These are phyloP conservation scores for Mortierella sp. DNA, from an alignment of 371 early-diverging fungal genomes.

Conservation along the genomic window DNA sequence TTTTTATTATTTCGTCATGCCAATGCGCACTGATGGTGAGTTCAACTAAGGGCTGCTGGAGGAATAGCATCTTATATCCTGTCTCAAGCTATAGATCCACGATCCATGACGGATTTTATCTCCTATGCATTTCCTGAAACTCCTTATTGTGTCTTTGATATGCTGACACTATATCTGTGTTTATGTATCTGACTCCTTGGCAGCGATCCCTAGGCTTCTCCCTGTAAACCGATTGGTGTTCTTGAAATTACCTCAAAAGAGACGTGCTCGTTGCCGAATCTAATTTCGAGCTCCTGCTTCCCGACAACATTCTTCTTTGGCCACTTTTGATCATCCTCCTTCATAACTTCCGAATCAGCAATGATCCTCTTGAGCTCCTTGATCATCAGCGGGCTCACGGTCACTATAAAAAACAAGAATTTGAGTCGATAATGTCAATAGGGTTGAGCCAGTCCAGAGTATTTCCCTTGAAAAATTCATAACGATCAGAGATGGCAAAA, in stretches of 20 bases:
- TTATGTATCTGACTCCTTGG: too few species aligned
- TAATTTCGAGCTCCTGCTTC: conserved; percentile 94
- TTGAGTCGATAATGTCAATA: not conserved
- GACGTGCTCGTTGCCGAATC: conserved; percentile 90
- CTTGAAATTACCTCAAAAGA: conserved; percentile 84
- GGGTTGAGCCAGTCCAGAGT: not conserved
- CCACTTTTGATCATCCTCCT: conserved; percentile 95
- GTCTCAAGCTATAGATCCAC: not conserved
- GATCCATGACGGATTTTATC: not conserved
- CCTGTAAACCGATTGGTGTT: too few species aligned
- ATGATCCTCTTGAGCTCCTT: conserved; percentile 92
- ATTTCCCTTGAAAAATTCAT: not conserved
- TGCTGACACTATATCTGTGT: too few species aligned
- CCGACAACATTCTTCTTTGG: conserved; percentile 93
- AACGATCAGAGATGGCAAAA: not conserved
- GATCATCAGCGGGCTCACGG: conserved; percentile 83
- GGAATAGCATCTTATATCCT: not conserved
- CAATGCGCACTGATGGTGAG: not conserved
- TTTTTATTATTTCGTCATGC: not conserved
- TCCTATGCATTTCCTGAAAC: too few species aligned
- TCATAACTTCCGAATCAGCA: conserved; percentile 90
- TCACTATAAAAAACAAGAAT: conserved; percentile 62
- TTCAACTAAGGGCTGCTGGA: not conserved
- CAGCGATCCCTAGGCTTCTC: too few species aligned
- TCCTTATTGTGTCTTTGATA: not conserved